Conservation (phyloP, 257 asterid genomes). For the Gentiana straminea region DNA sequence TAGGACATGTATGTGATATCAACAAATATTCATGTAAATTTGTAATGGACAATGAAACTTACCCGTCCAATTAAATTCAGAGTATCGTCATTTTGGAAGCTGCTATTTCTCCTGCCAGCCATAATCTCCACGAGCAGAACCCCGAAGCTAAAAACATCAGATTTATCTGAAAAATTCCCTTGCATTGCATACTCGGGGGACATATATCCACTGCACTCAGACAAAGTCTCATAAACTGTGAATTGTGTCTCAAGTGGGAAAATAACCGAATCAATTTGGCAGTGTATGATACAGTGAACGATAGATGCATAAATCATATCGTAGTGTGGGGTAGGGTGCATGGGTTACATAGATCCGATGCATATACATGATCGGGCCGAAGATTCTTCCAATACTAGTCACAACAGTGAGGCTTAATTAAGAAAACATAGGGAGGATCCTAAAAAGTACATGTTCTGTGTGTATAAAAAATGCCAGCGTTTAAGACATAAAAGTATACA, state of each 20-base stretch:
- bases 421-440: too few species aligned
- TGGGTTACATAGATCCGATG: too few species aligned
- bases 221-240: too few species aligned
- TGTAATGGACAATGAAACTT: background rate
- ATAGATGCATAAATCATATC: too few species aligned
- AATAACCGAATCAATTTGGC: background rate
- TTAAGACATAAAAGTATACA: too few species aligned
- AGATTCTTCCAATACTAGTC: too few species aligned
- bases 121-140: conserved; percentile 7
- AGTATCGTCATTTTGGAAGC: background rate
- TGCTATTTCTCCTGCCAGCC: conserved; percentile 1
- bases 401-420: too few species aligned
- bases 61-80: conserved; percentile 4
- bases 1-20: background rate
- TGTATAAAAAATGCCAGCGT: too few species aligned
- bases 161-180: conserved; percentile 9
- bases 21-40: background rate
- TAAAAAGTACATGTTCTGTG: too few species aligned
- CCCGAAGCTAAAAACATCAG: conserved; percentile 10
- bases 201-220: conserved; percentile 30
- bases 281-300: background rate
- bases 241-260: too few species aligned
- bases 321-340: too few species aligned
- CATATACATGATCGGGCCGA: too few species aligned
- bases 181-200: conserved; percentile 25